Percentiles rank a stretch among this genome's conserved stretches.
Conservation (phyloP, 495 filamentous ascomycete genomes). For the Trichoderma virens region DNA sequence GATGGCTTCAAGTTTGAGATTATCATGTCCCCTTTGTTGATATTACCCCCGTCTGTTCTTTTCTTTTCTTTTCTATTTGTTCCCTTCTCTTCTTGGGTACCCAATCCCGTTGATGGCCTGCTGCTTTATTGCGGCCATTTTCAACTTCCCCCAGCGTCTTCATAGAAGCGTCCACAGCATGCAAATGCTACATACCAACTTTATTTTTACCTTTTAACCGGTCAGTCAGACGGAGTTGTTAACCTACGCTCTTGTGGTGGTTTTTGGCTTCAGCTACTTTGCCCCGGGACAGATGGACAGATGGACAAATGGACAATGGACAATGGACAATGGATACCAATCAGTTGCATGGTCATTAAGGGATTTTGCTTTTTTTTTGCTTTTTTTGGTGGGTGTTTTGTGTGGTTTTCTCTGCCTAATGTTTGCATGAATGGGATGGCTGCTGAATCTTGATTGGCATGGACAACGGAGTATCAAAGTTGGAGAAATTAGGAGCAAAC, state of each 20-base stretch:
- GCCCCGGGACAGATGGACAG: no score
- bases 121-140: no score
- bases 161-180: constrained; percentile 6
- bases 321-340: no score
- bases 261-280: neutral
- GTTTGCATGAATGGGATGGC: neutral
- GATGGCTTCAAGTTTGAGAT: no score
- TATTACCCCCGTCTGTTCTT: no score
- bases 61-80: neutral
- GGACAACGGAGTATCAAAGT: neutral
- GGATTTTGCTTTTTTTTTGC: no score
- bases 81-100: neutral
- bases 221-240: neutral
- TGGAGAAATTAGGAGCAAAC: neutral
- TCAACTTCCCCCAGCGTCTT: neutral
- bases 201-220: neutral
- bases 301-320: neutral
- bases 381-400: no score
- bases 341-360: no score
- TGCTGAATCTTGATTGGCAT: neutral
- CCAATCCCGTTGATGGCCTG: neutral
- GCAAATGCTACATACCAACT: neutral
- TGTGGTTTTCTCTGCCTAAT: neutral
- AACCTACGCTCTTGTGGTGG: neutral
- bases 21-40: neutral